A percentile compares a stretch with the other conserved stretches of the same genome.
phyloP scores from a whole-genome alignment of 2,329 filamentous ascomycete species.

The Daldinia sp. region DNA sequence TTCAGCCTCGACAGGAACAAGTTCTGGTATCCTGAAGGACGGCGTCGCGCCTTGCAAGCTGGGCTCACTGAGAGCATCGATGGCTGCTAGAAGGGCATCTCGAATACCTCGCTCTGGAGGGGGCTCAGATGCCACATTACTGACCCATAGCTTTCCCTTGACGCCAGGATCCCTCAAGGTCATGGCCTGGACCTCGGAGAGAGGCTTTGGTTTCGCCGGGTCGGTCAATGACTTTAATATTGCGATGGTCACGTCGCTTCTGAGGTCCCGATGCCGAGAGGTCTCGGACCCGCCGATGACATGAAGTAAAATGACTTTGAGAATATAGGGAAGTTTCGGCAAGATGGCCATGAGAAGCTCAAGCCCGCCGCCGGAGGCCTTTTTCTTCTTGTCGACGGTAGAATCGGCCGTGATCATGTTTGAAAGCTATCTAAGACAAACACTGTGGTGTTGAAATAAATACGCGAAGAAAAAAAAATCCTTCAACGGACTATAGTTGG shows the following conservation, averaged over 20 bases:
- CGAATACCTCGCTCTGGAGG: conserved; percentile 65
- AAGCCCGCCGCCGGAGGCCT: neutral
- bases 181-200: conserved; percentile 68
- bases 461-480: neutral
- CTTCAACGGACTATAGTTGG: neutral
- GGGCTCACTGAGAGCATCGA: conserved; percentile 60
- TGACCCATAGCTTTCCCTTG: conserved; percentile 84
- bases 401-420: conserved; percentile 16
- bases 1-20: conserved; percentile 71
- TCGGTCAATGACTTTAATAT: conserved; percentile 73
- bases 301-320: conserved; percentile 70
- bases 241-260: conserved; percentile 75
- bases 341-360: conserved; percentile 49
- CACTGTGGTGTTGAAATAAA: neutral
- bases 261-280: conserved; percentile 79
- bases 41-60: conserved; percentile 44
- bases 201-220: conserved; percentile 54
- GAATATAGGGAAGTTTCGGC: conserved; percentile 67
- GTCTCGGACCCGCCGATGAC: conserved; percentile 73
- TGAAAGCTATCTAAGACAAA: neutral
- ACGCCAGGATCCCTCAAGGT: conserved; percentile 53
- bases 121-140: conserved; percentile 69
- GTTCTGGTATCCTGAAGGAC: conserved; percentile 55
- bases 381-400: neutral
- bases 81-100: conserved; percentile 65